Base-by-base conservation (phyloP, 1,139 yeast species). In the Nakaseomyces delphensis region DNA sequence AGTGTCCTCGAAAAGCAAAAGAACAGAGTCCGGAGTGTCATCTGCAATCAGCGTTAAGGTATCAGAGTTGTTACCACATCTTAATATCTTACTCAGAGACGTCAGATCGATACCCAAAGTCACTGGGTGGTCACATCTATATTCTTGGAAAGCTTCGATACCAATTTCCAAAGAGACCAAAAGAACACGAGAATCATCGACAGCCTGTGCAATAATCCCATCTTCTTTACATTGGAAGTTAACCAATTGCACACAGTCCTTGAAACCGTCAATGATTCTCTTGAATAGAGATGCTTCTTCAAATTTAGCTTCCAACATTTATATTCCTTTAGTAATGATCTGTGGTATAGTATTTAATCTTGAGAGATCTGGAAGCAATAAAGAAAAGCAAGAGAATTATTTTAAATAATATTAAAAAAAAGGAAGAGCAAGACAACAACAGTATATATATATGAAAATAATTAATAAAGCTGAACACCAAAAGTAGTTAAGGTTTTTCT, bases 171-270 rank as follows among this genome's bases (percentile, higher is more conserved):
- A 71, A 11, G 96, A 83, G 36, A 91, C 96, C 54, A 91, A 74
- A 52, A 91, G 77, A 48, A 91, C 96, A 72, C 96, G 86, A 28
- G 98, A 87, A 61, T 87, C 95, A 67, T 91, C 99, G 56, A 91
- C 94, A 18, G 98, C 97, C 69, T 91, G 97, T 19, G 93, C 93
- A 15, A 95, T 83, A 57, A 91, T 82, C 51, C 99, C 99, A 51
- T 81, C 78, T 65, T 85, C 95, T 16, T 95, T 79, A 69, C 97
- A 91, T 68, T 89, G 94, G 73, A 91, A 86, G 74, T 91, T 91
- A 70, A 96, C 91, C 57, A 87, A 74, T 60, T 84, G 84, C 50
- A 91, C 96, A 62, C 94, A 80, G 61, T 91, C 98, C 63, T 86
- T 84, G 63, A 87, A 83, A 46, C 96, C 79, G 57, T 91, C 97